Evolutionary conservation across 1,139 yeast species (phyloP).

Genomic region (Geotrichum klebahnii): DNA sequence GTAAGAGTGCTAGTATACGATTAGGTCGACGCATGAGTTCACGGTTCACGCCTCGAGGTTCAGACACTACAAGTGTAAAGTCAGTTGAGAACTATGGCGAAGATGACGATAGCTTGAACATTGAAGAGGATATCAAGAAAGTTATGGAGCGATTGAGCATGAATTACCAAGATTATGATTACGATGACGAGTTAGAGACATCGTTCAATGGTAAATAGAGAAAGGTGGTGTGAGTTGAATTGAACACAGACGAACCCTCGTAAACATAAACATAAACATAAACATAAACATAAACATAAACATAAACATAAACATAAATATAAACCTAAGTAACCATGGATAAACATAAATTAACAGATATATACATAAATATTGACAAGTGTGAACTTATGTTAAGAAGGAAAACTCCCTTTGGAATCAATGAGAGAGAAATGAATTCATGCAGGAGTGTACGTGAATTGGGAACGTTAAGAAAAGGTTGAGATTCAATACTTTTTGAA

Average conservation of each 20-base stretch:
- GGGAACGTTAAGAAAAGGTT: no score
- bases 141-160: slow-evolving; percentile 15
- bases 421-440: no score
- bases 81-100: slow-evolving; percentile 3
- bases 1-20: slow-evolving; percentile 24
- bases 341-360: no score
- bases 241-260: background rate
- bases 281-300: background rate
- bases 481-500: no score
- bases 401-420: no score
- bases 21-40: slow-evolving; percentile 26
- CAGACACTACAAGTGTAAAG: slow-evolving; percentile 4
- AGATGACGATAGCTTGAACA: slow-evolving; percentile 13
- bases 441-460: no score
- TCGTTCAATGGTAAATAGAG: slow-evolving; percentile 2
- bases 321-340: no score
- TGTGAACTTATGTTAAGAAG: no score
- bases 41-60: background rate
- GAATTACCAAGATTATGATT: slow-evolving; percentile 4
- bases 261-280: background rate
- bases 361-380: no score
- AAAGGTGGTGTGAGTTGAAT: background rate
- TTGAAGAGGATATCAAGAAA: slow-evolving; percentile 13
- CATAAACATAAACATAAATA: background rate
- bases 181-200: slow-evolving; percentile 9